These are phyloP conservation scores for Aspergillus ellipticus DNA, from an alignment of 495 filamentous ascomycete genomes.

Conservation along the genomic window DNA sequence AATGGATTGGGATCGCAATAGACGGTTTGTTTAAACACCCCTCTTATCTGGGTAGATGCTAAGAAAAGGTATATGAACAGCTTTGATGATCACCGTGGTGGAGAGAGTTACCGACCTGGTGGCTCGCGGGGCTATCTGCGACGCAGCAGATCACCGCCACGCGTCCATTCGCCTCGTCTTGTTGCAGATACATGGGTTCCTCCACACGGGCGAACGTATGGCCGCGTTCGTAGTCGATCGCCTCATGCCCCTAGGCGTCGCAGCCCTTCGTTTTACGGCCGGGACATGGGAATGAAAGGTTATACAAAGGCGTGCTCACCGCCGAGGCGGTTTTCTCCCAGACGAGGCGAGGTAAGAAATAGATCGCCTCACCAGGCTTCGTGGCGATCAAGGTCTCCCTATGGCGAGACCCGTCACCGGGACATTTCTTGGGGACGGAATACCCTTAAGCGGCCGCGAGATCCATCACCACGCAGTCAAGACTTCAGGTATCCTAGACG, in stretches of 20 bases:
- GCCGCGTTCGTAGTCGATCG: conserved; percentile 43
- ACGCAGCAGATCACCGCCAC: conserved; percentile 38
- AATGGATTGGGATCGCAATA: conserved; percentile 50
- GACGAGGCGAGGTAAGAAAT: conserved; percentile 41
- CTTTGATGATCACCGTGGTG: conserved; percentile 52
- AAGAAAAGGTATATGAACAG: conserved; percentile 20
- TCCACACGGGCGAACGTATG: conserved; percentile 31
- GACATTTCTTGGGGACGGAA: conserved; percentile 31
- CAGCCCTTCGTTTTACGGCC: conserved; percentile 40
- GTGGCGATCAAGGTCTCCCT: conserved; percentile 46
- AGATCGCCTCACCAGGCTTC: conserved; percentile 37
- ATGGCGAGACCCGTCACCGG: conserved; percentile 30
- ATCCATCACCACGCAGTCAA: conserved; percentile 29
- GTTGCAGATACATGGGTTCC: conserved; percentile 50
- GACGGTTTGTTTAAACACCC: conserved; percentile 34
- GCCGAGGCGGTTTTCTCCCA: conserved; percentile 42
- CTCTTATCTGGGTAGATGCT: conserved; percentile 1
- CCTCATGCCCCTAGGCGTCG: conserved; percentile 40
- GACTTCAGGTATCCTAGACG: conserved; percentile 24
- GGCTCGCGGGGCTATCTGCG: conserved; percentile 37
- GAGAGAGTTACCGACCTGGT: conserved; percentile 51
- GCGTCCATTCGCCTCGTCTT: conserved; percentile 37
- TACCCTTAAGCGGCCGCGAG: conserved; percentile 33
- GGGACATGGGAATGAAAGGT: conserved; percentile 30
- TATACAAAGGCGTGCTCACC: conserved; percentile 40